Evolutionary conservation across 225 moss, liverwort and hornwort genomes (phyloP).

Genomic region (Straminergon stramineum): DNA sequence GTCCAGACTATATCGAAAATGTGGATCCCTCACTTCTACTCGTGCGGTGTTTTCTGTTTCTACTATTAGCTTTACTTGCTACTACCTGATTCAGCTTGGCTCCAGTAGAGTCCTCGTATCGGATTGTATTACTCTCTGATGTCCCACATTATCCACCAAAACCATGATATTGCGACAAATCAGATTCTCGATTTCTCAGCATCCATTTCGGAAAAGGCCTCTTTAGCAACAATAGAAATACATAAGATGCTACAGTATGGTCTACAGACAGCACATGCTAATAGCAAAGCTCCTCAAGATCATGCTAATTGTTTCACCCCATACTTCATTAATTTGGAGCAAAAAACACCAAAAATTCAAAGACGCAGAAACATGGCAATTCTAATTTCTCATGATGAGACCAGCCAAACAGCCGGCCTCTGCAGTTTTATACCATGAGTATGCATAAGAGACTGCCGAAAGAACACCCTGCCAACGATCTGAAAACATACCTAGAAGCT

Average conservation of each 20-base stretch:
- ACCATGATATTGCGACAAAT: background rate
- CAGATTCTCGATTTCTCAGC: conserved; percentile 1
- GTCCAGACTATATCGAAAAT: background rate
- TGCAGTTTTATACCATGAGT: background rate
- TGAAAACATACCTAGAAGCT: conserved; percentile 29
- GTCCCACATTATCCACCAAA: conserved; percentile 7
- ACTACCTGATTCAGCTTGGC: conserved; percentile 32
- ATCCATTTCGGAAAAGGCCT: background rate
- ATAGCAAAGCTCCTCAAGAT: background rate
- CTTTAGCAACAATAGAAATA: background rate
- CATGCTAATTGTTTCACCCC: background rate
- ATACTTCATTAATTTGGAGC: background rate
- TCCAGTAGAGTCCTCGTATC: conserved; percentile 4
- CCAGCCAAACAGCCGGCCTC: background rate
- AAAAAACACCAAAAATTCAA: background rate
- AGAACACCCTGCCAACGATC: background rate
- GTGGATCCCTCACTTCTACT: background rate
- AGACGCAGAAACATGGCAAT: background rate
- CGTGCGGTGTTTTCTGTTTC: background rate
- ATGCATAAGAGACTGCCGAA: background rate
- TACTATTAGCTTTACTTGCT: background rate
- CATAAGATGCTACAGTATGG: background rate
- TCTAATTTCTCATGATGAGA: background rate
- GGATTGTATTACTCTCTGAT: conserved; percentile 21
- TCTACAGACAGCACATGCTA: background rate